Evolutionary conservation across 139 green algal species (phyloP), one percentile per base, ranked within the genome.

Genomic region (Zygnema cylindricum): DNA sequence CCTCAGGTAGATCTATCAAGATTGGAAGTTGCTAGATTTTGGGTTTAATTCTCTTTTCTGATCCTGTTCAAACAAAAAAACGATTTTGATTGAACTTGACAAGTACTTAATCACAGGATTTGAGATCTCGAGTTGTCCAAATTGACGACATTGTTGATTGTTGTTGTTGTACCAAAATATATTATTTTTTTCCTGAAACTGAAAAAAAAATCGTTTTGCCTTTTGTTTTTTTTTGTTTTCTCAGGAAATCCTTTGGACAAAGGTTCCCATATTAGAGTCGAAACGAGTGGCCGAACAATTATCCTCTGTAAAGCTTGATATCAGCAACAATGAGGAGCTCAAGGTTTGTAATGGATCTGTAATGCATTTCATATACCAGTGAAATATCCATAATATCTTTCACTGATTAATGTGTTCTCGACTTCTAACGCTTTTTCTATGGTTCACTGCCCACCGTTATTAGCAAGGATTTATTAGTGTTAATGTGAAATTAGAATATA

Each of bases 181-280:
- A n/a, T n/a, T n/a, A n/a, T n/a, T n/a, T n/a, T n/a, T n/a, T n/a
- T n/a, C n/a, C n/a, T n/a, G n/a, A n/a, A n/a, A n/a, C n/a, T n/a
- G n/a, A n/a, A n/a, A n/a, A n/a, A n/a, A 7, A 63, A 63, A 63
- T 63, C 49, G 16, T 16, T 63, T 63, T 16, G 49, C 16, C 16
- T 63, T 63, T 63, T 63, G 49, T 16, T 63, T 16, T 63, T 7
- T 16, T 63, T 63, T 63, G 7, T 63, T 63, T 16, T 63, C 49
- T 16, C 71, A 79, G 71, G 71, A 79, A 16, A 79, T 79, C 38
- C 71, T 79, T 79, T 79, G 71, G 71, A 79, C 71, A 3, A 43
- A 79, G 11, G 71, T 43, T 3, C 36, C 36, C 3, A 79, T 79
- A 25, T 41, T 16, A 43, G 71, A 79, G 71, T 54, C 71, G 21